These are phyloP conservation scores for Pleurotus salmoneostramineus DNA, from an alignment of 768 basidiomycete species.

Conservation along the genomic window DNA sequence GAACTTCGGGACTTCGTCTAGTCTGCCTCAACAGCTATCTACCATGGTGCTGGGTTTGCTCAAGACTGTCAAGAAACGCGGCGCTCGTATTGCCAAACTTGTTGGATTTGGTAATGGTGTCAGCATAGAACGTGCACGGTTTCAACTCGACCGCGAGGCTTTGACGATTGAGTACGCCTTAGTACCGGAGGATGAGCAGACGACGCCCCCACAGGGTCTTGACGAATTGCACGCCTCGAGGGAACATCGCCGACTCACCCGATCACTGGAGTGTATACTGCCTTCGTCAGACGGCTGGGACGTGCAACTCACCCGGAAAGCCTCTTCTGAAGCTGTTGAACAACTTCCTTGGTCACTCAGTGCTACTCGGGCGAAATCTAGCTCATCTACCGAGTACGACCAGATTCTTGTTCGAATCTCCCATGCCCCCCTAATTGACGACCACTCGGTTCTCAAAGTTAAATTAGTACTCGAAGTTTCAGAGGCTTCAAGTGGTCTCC, in stretches of 20 bases:
- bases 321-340: constrained; percentile 69
- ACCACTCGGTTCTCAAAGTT: constrained; percentile 80
- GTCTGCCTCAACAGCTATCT: constrained; percentile 77
- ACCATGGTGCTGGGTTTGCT: constrained; percentile 79
- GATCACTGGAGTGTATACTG: constrained; percentile 79
- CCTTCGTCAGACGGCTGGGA: constrained; percentile 83
- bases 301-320: constrained; percentile 71
- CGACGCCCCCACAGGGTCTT: constrained; percentile 37
- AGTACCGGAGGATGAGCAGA: constrained; percentile 68
- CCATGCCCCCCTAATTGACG: constrained; percentile 67
- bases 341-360: constrained; percentile 69
- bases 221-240: constrained; percentile 62
- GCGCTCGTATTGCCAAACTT: constrained; percentile 70
- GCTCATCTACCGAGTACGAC: constrained; percentile 30
- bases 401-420: constrained; percentile 62
- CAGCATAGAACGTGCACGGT: constrained; percentile 72
- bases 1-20: constrained; percentile 67
- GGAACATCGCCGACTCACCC: constrained; percentile 65
- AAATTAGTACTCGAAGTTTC: constrained; percentile 79
- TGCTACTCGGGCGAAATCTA: constrained; percentile 46
- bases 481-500: constrained; percentile 67
- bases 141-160: constrained; percentile 80
- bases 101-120: constrained; percentile 80
- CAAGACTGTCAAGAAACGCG: constrained; percentile 77
- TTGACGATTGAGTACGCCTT: constrained; percentile 82